Evolutionary conservation across 768 basidiomycete genomes (phyloP).

Genomic region (Boletus sensibilis): DNA sequence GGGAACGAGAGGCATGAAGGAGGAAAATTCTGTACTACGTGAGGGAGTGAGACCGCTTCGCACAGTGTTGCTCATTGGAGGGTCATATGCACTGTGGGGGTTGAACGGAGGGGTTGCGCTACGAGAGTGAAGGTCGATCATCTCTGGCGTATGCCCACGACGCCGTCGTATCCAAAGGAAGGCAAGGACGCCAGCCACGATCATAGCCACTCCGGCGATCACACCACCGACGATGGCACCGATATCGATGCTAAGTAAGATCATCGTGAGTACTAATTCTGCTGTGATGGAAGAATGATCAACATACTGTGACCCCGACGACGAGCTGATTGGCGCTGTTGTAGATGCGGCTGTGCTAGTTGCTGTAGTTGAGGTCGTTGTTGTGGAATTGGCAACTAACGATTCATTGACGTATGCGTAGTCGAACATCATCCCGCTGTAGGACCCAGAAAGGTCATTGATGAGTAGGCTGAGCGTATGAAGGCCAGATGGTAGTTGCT

Average conservation of each 20-base stretch:
- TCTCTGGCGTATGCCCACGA: background rate
- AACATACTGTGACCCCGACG: slow-evolving; percentile 14
- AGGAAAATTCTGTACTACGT: background rate
- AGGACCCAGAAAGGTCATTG: slow-evolving; percentile 23
- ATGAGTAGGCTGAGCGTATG: slow-evolving; percentile 15
- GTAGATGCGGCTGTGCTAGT: background rate
- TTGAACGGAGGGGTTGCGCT: background rate
- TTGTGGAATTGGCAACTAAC: slow-evolving; percentile 5
- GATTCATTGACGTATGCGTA: slow-evolving; percentile 24
- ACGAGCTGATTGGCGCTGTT: background rate
- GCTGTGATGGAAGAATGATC: background rate
- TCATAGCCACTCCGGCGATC: slow-evolving; percentile 7
- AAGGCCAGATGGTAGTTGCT: slow-evolving; percentile 15
- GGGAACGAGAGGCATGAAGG: slow-evolving; percentile 5
- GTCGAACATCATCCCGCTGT: slow-evolving; percentile 28
- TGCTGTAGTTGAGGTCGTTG: background rate
- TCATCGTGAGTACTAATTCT: background rate
- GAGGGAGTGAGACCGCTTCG: background rate
- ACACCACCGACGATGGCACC: slow-evolving; percentile 16
- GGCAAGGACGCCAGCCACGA: slow-evolving; percentile 4
- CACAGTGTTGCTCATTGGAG: background rate
- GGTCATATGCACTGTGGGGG: background rate
- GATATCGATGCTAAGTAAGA: background rate
- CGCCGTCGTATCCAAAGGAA: slow-evolving; percentile 14
- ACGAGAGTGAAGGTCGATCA: slow-evolving; percentile 6